phyloP scores from a whole-genome alignment of 2,329 filamentous ascomycete species.

The Orbilia brochopaga region DNA sequence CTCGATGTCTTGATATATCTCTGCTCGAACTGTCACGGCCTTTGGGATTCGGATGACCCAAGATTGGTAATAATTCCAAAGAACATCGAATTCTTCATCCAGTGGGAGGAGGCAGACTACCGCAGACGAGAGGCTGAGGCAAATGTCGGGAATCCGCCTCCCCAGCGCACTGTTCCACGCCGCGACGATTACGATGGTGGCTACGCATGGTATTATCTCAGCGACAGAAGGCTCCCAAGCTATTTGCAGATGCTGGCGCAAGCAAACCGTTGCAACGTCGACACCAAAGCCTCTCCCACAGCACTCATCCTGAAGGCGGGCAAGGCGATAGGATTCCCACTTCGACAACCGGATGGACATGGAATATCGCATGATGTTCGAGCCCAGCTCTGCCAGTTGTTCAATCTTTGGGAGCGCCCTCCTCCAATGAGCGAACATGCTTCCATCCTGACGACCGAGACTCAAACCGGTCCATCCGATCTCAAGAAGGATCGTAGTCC shows the following conservation, averaged over 20 bases:
- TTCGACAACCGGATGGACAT: background rate
- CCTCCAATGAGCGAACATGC: background rate
- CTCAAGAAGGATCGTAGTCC: background rate
- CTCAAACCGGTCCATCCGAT: background rate
- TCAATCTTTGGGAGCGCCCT: constrained; percentile 6
- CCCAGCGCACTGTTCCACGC: background rate
- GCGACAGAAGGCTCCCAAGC: background rate
- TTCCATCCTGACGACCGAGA: background rate
- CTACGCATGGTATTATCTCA: background rate
- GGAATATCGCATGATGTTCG: background rate
- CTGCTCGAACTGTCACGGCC: background rate
- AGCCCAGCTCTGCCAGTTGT: background rate
- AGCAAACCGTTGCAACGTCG: background rate
- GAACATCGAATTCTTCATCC: constrained; percentile 1
- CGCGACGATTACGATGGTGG: background rate
- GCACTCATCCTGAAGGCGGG: constrained; percentile 1
- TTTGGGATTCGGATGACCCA: background rate
- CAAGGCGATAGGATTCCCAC: background rate
- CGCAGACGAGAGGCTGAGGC: background rate
- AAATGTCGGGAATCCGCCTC: background rate
- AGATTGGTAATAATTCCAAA: background rate
- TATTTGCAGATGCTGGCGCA: background rate
- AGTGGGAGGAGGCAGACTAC: constrained; percentile 3
- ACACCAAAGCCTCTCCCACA: background rate
- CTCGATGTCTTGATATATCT: background rate